Conservation (phyloP, 202 grass and related monocot species). For the Digitaria exilis region DNA sequence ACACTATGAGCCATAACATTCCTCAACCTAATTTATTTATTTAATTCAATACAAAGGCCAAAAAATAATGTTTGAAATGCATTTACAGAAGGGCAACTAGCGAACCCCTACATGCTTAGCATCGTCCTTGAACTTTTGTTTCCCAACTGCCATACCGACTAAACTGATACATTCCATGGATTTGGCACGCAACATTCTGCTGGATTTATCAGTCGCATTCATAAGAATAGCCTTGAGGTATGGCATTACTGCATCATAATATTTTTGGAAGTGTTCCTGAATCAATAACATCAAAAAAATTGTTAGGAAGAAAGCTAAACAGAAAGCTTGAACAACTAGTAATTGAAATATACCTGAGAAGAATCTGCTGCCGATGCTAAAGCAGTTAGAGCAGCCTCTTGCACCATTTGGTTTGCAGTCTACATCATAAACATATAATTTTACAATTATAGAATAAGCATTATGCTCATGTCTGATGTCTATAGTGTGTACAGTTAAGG, state of each 20-base stretch:
- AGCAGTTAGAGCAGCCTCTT: conserved; percentile 93
- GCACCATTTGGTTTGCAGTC: conserved; percentile 93
- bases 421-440: conserved; percentile 45
- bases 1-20: neutral
- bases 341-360: conserved; percentile 59
- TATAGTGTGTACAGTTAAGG: conserved; percentile 21
- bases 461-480: conserved; percentile 6
- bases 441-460: conserved; percentile 23
- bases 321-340: conserved; percentile 4
- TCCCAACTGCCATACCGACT: conserved; percentile 83
- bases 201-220: conserved; percentile 82
- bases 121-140: conserved; percentile 86
- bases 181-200: conserved; percentile 91
- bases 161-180: conserved; percentile 94
- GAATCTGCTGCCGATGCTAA: conserved; percentile 88
- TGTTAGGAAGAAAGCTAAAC: conserved; percentile 33
- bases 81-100: conserved; percentile 19
- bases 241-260: conserved; percentile 85
- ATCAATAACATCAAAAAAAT: conserved; percentile 22
- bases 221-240: conserved; percentile 85
- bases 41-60: neutral
- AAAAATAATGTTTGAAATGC: neutral
- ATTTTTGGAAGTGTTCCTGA: conserved; percentile 86
- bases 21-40: conserved; percentile 5
- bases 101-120: conserved; percentile 65